Percentiles rank a stretch among this genome's conserved stretches.
Conservation (phyloP, 345 rosid genomes). For the Microcos paniculata region DNA sequence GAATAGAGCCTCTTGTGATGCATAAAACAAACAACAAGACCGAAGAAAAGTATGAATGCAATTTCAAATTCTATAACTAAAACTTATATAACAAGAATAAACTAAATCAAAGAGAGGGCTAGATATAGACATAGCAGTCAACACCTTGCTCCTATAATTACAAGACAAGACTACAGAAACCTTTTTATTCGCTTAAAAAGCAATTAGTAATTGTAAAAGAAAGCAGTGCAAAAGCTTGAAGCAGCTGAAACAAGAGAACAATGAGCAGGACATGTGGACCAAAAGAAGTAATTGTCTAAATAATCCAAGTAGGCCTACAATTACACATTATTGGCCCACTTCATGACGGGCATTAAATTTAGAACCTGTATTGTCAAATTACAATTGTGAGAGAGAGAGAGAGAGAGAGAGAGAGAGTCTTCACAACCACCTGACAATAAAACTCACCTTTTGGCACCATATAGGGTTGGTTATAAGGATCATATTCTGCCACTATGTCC, state of each 20-base stretch:
- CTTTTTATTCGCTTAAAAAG: not conserved
- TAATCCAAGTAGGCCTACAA: not conserved
- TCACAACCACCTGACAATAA: not conserved
- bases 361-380: not conserved
- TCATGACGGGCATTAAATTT: not conserved
- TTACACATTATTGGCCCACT: not conserved
- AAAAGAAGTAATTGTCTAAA: not conserved
- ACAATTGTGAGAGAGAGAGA: no score
- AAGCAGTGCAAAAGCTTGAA: not conserved
- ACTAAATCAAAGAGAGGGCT: not conserved
- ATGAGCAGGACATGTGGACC: not conserved
- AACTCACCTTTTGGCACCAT: not conserved
- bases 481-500: not conserved
- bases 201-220: not conserved
- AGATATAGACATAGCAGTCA: not conserved
- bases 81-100: not conserved
- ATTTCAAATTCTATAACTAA: not conserved
- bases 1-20: not conserved
- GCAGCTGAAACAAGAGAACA: not conserved
- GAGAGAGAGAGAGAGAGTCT: no score
- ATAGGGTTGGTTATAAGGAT: not conserved
- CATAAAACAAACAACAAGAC: not conserved
- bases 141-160: not conserved
- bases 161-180: not conserved
- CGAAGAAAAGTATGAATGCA: not conserved